phyloP scores from a whole-genome alignment of 257 asterid genomes.

The Mentha longifolia region DNA sequence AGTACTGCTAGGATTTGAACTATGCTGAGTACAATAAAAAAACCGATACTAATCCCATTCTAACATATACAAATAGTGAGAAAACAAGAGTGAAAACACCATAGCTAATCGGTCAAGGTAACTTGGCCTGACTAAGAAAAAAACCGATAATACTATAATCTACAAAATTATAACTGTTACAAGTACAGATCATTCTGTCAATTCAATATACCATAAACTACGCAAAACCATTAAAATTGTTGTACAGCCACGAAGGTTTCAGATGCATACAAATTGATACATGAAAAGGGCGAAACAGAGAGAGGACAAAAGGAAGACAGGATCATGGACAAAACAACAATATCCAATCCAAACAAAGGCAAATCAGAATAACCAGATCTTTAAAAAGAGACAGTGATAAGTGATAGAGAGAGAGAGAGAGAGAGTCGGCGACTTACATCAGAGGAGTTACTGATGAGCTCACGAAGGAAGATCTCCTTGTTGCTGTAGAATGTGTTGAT shows the following conservation, averaged over 20 bases:
- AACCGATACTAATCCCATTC: background rate
- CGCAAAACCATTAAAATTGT: background rate
- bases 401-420: background rate
- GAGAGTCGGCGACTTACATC: constrained; percentile 47
- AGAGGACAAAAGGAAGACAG: background rate
- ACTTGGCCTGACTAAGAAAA: background rate
- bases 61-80: background rate
- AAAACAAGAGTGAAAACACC: background rate
- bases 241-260: background rate
- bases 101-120: background rate
- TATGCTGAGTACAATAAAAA: background rate
- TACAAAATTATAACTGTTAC: too few species aligned
- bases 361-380: background rate
- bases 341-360: background rate
- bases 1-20: background rate
- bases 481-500: constrained; percentile 72
- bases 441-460: constrained; percentile 63
- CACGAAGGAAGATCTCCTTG: constrained; percentile 74
- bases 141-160: background rate
- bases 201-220: background rate
- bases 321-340: background rate
- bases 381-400: background rate
- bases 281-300: background rate
- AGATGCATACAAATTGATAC: background rate
- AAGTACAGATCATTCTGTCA: background rate